Base-by-base conservation (phyloP, 2,329 filamentous ascomycete genomes). In the Ophiognomonia clavigignenti-juglandacearum region DNA sequence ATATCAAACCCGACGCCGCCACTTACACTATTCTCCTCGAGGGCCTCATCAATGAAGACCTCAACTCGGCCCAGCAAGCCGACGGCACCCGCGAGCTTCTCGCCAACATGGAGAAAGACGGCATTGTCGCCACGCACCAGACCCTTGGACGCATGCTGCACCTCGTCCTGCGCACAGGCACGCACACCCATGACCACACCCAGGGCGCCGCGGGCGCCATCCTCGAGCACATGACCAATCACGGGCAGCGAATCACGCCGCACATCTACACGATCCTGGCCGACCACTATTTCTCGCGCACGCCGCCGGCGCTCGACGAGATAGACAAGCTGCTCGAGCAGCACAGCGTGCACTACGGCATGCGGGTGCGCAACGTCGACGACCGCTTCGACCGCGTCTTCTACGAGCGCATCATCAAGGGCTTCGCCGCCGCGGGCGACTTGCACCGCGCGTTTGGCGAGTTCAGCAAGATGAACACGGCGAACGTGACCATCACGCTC, bases 201-300 rank as follows among this genome's bases (percentile, higher is more conserved):
- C 64, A 67, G 50, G 62, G 62, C 32, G 65, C 69, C 20, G 75
- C 86, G 13, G 73, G 75, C 37, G 72, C 73, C 2, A 72, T 92
- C 7, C 71, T 89, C 36, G 64, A 69, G 1, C 78, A 85, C 61
- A 85, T 93, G 74, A 66, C 68, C 42, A 55, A 58, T 6, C 66
- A 71, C 20, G 74, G 75, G 18, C 58, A 84, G 36, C 61, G 72
- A 39, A 72, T 80, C 2, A 78, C 77, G 4, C 64, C 79, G 1
- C 77, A 88, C 56, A 86, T 89, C 58, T 86, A 86, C 68, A 91
- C 86, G 20, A 86, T 84, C 57, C 75, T 93, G 18, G 69, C 86
- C 38, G 77, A 83, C 38, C 73, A 85, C 59, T 84, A 83, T 60
- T 85, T 91, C 59, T 58, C 70, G 8, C 73, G 72, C 42, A 52